phyloP scores from a whole-genome alignment of 2,329 filamentous ascomycete genomes.

The Trichoderma guizhouense region DNA sequence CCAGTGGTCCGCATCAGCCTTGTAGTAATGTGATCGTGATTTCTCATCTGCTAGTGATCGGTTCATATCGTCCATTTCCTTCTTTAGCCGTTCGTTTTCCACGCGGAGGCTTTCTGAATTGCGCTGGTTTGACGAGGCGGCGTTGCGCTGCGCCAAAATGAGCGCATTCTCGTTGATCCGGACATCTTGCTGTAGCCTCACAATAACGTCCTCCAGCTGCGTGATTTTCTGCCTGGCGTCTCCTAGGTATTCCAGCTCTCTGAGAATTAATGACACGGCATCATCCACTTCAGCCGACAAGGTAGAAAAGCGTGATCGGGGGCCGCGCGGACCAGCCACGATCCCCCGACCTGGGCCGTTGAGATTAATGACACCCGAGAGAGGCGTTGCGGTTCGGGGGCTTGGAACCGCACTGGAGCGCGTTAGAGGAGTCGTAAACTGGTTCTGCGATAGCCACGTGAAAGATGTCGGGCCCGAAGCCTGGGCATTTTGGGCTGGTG shows the following conservation, averaged over 20 bases:
- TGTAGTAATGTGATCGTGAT: background rate
- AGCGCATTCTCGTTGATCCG: conserved; percentile 15
- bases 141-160: conserved; percentile 13
- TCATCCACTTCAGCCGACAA: conserved; percentile 10
- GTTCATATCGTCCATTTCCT: background rate
- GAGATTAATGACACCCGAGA: background rate
- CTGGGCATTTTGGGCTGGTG: background rate
- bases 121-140: conserved; percentile 6
- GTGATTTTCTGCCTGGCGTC: conserved; percentile 13
- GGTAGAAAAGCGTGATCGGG: conserved; percentile 14
- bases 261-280: conserved; percentile 1
- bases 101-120: background rate
- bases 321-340: background rate
- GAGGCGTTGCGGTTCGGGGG: background rate
- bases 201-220: conserved; percentile 9
- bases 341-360: background rate
- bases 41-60: background rate
- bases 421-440: background rate
- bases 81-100: conserved; percentile 12
- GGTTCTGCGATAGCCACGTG: conserved; percentile 8
- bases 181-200: conserved; percentile 12
- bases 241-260: conserved; percentile 13
- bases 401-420: background rate
- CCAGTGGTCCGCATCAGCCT: conserved; percentile 6
- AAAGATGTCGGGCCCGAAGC: background rate